These are phyloP conservation scores for Sechiopsis laciniata DNA, from an alignment of 306 rosid species.

Conservation along the genomic window DNA sequence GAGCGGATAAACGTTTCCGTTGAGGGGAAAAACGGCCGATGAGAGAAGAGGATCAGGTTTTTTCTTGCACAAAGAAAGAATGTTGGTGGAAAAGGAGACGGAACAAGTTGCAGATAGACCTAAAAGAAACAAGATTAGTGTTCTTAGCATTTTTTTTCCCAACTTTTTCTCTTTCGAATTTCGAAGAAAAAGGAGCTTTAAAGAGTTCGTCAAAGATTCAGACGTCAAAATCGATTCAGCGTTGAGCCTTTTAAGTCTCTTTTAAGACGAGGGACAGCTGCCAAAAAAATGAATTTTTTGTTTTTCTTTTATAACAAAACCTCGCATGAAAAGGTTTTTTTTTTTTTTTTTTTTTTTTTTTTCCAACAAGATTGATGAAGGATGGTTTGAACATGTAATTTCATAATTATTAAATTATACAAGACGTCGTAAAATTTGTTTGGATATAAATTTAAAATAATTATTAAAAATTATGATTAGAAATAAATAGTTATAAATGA, in stretches of 20 bases:
- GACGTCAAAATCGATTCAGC: not conserved
- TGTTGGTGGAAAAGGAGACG: constrained; percentile 34
- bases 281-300: too few relatives aligned
- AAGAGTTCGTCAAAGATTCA: constrained; percentile 4
- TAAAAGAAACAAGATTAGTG: constrained; percentile 26
- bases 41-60: constrained; percentile 16
- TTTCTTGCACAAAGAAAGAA: constrained; percentile 26
- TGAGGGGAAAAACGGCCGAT: constrained; percentile 38
- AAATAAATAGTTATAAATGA: too few relatives aligned
- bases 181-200: not conserved
- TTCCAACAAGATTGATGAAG: too few relatives aligned
- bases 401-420: too few relatives aligned
- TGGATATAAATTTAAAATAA: too few relatives aligned
- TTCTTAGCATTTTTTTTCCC: constrained; percentile 21
- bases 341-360: too few relatives aligned
- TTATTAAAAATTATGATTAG: too few relatives aligned
- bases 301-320: too few relatives aligned
- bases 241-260: not conserved
- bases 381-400: too few relatives aligned
- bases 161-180: constrained; percentile 14
- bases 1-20: constrained; percentile 70
- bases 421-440: too few relatives aligned
- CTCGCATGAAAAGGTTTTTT: too few relatives aligned
- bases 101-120: constrained; percentile 28
- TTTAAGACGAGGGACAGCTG: not conserved